phyloP scores from a whole-genome alignment of 306 rosid genomes.

The Castanospermum australe region DNA sequence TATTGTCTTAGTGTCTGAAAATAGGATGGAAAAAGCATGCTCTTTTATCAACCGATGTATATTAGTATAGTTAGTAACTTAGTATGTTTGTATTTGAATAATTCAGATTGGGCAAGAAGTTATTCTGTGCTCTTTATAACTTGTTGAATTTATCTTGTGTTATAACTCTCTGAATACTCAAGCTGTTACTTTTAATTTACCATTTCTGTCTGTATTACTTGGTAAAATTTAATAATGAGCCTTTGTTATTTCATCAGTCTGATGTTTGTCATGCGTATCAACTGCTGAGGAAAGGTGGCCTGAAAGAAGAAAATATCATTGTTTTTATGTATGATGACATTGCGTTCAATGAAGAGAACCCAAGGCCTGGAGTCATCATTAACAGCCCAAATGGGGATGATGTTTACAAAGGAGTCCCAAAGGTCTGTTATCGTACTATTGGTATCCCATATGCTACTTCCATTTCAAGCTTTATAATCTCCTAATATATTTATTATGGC shows the following conservation, averaged over 20 bases:
- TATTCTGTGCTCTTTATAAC: neutral
- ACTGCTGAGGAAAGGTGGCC: constrained; percentile 73
- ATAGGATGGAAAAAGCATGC: neutral
- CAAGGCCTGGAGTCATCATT: constrained; percentile 83
- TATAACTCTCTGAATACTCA: neutral
- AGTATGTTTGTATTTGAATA: neutral
- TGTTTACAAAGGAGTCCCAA: constrained; percentile 93
- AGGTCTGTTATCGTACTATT: constrained; percentile 49
- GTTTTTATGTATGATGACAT: constrained; percentile 97
- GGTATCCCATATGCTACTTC: neutral
- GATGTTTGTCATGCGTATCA: constrained; percentile 99
- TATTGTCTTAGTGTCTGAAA: neutral
- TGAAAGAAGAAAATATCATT: constrained; percentile 88
- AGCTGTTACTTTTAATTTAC: neutral
- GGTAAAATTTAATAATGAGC: neutral
- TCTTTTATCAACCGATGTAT: neutral
- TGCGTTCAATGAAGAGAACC: constrained; percentile 78
- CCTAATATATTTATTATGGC: constrained; percentile 28
- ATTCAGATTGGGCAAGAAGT: neutral
- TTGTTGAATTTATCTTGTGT: neutral
- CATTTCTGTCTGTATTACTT: neutral
- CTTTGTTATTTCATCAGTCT: constrained; percentile 43
- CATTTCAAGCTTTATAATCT: neutral
- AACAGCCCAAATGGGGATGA: constrained; percentile 82
- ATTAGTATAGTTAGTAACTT: neutral